These are phyloP conservation scores for Neocucurbitaria cava DNA, from an alignment of 2,329 filamentous ascomycete genomes.

Conservation along the genomic window DNA sequence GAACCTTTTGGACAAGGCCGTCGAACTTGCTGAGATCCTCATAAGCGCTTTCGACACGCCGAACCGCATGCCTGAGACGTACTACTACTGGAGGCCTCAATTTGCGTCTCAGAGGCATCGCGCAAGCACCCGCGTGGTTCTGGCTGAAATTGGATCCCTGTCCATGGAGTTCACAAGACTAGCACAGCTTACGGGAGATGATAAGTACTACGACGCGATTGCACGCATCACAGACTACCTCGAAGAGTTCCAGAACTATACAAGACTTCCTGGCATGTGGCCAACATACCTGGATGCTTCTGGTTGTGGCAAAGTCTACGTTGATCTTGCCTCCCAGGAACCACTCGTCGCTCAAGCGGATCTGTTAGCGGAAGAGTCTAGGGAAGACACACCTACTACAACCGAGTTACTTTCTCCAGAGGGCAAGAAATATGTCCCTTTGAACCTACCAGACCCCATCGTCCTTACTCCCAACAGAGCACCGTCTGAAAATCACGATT, in stretches of 20 bases:
- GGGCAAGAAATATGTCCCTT: constrained; percentile 43
- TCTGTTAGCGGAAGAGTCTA: constrained; percentile 7
- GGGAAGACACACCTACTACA: constrained; percentile 12
- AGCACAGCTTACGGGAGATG: constrained; percentile 55
- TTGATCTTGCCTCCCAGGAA: constrained; percentile 32
- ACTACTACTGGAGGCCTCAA: constrained; percentile 63
- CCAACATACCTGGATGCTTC: constrained; percentile 54
- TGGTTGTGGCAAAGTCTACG: constrained; percentile 40
- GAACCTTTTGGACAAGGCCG: constrained; percentile 66
- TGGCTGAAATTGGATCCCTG: constrained; percentile 58
- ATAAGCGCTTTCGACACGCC: constrained; percentile 73
- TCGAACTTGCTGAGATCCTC: constrained; percentile 68
- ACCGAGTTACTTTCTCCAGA: constrained; percentile 33
- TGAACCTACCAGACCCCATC: constrained; percentile 39
- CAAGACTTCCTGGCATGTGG: constrained; percentile 58
- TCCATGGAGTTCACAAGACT: constrained; percentile 59
- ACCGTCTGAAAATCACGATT: constrained; percentile 11
- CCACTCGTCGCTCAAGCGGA: constrained; percentile 25
- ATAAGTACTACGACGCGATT: constrained; percentile 57
- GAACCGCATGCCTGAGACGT: constrained; percentile 69
- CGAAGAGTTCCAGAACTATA: constrained; percentile 54
- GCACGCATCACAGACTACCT: constrained; percentile 55
- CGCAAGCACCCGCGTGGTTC: constrained; percentile 50
- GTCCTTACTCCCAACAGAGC: constrained; percentile 18
- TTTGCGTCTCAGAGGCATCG: constrained; percentile 48